A percentile compares a stretch with the other conserved stretches of the same genome.
Conservation (phyloP, 768 basidiomycete genomes). For the Termitomyces sp. region DNA sequence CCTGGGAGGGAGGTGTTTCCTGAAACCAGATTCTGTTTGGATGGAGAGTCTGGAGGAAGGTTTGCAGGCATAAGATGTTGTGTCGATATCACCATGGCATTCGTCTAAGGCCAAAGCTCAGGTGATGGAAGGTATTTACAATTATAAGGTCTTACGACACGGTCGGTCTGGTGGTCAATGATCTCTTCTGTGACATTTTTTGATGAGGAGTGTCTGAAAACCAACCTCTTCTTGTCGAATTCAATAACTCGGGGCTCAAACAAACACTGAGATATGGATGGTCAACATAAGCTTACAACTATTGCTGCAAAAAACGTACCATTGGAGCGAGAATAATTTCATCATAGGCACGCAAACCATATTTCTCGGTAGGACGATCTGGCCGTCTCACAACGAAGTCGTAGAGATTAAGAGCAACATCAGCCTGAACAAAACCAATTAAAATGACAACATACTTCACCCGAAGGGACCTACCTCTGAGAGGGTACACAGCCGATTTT, state of each 20-base stretch:
- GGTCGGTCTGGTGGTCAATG: slow-evolving; percentile 46
- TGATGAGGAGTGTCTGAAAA: slow-evolving; percentile 39
- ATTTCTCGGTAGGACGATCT: slow-evolving; percentile 75
- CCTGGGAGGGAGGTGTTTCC: slow-evolving; percentile 11
- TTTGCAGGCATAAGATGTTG: slow-evolving; percentile 59
- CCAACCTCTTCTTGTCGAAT: slow-evolving; percentile 69
- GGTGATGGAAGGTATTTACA: slow-evolving; percentile 3
- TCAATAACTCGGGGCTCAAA: slow-evolving; percentile 94
- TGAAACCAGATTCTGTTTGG: slow-evolving; percentile 11
- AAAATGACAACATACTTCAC: neutral
- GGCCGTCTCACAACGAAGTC: slow-evolving; percentile 85
- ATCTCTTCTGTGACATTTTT: slow-evolving; percentile 74
- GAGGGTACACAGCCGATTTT: slow-evolving; percentile 77
- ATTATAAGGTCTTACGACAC: slow-evolving; percentile 34
- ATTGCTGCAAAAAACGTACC: slow-evolving; percentile 37
- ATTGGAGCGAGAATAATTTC: slow-evolving; percentile 94
- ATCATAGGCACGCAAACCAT: slow-evolving; percentile 86
- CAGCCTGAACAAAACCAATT: slow-evolving; percentile 44
- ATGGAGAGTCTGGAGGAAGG: slow-evolving; percentile 19
- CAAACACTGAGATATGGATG: slow-evolving; percentile 54
- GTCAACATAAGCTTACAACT: neutral
- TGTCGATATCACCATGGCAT: slow-evolving; percentile 89
- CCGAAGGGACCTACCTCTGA: slow-evolving; percentile 59
- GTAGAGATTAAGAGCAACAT: slow-evolving; percentile 85
- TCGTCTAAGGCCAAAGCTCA: slow-evolving; percentile 47